Evolutionary conservation across 306 rosid species (phyloP).

Genomic region (Fragaria nilgerrensis): DNA sequence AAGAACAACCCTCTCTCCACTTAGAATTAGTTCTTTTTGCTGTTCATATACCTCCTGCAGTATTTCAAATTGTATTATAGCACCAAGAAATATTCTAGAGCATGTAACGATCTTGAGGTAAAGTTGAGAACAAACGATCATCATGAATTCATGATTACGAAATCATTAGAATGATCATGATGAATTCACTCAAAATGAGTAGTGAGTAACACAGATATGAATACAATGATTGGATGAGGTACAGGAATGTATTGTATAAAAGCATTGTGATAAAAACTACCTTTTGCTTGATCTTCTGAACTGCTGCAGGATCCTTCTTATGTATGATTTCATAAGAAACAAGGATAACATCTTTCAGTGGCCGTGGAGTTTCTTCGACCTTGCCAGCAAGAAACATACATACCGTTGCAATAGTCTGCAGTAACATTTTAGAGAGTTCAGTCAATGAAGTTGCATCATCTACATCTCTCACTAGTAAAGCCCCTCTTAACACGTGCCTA

Average conservation of each 20-base stretch:
- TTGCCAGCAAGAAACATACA: conserved; percentile 99
- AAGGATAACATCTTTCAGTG: conserved; percentile 86
- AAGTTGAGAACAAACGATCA: neutral
- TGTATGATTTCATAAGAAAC: conserved; percentile 90
- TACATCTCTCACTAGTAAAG: neutral
- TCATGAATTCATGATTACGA: conserved; percentile 5
- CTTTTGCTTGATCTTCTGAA: conserved; percentile 91
- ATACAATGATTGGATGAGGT: neutral
- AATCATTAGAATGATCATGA: neutral
- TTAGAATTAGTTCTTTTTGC: conserved; percentile 83
- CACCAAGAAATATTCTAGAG: neutral
- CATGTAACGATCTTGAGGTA: neutral
- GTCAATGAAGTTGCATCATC: conserved; percentile 19
- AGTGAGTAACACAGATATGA: neutral
- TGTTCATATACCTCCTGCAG: conserved; percentile 94
- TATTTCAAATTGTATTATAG: conserved; percentile 16
- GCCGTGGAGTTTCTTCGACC: conserved; percentile 99
- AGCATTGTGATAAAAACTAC: conserved; percentile 35
- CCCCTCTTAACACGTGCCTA: neutral
- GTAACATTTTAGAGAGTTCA: conserved; percentile 34
- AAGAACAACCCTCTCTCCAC: conserved; percentile 95
- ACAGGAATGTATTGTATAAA: neutral
- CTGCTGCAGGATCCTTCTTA: conserved; percentile 89
- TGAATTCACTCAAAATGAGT: neutral
- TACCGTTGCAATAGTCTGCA: conserved; percentile 91